Evolutionary conservation across 345 rosid genomes (phyloP).

Genomic region (Physaria fendleri): DNA sequence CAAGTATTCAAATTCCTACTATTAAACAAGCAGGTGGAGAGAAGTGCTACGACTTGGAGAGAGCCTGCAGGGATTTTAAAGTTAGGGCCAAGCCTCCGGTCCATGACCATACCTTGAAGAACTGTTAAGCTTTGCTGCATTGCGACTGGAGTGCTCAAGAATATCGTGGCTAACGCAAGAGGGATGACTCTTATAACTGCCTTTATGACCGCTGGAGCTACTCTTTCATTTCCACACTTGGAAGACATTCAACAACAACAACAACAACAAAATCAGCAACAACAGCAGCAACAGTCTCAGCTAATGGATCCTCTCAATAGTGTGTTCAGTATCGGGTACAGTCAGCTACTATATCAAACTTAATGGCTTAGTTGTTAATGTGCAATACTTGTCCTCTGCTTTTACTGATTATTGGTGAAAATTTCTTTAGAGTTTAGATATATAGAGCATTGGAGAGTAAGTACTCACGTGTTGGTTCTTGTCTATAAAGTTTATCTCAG

Average conservation of each 20-base stretch:
- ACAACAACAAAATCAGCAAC: conserved; percentile 20
- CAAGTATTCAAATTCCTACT: no score
- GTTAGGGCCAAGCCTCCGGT: conserved; percentile 39
- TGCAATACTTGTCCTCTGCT: conserved; percentile 5
- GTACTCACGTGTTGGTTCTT: neutral
- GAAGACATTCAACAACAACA: conserved; percentile 33
- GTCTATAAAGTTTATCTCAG: neutral
- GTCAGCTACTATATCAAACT: conserved; percentile 23
- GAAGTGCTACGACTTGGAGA: conserved; percentile 32
- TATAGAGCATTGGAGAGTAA: neutral
- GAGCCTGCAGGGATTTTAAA: conserved; percentile 57
- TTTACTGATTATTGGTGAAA: neutral
- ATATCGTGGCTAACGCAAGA: conserved; percentile 34
- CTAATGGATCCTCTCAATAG: conserved; percentile 81
- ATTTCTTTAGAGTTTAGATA: neutral
- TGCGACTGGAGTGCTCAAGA: conserved; percentile 39
- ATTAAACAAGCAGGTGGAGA: conserved; percentile 31
- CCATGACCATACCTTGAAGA: conserved; percentile 56
- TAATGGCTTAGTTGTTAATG: neutral
- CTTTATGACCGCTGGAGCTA: conserved; percentile 49
- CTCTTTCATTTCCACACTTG: conserved; percentile 47
- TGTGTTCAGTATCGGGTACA: conserved; percentile 82
- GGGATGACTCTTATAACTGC: conserved; percentile 42
- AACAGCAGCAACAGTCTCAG: conserved; percentile 49
- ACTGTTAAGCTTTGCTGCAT: conserved; percentile 33